Evolutionary conservation across 2,329 filamentous ascomycete species (phyloP).

Genomic region (Mycocentrospora acerina): DNA sequence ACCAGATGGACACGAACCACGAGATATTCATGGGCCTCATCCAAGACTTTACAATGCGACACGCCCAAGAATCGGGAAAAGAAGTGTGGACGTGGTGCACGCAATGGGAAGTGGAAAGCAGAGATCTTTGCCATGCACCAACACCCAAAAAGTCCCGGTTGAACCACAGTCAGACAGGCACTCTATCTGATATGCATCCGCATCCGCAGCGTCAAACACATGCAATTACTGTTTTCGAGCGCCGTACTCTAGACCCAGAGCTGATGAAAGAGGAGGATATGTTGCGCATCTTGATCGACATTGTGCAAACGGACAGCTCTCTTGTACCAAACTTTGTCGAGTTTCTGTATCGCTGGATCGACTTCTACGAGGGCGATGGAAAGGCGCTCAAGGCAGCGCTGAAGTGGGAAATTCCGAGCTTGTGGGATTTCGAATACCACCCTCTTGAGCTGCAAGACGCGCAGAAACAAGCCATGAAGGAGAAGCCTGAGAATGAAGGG

Average conservation of each 20-base stretch:
- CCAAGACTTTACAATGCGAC: slow-evolving; percentile 32
- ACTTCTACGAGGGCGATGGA: slow-evolving; percentile 35
- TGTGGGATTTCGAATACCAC: slow-evolving; percentile 39
- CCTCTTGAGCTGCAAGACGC: slow-evolving; percentile 22
- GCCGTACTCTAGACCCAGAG: slow-evolving; percentile 20
- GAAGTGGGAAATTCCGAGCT: slow-evolving; percentile 34
- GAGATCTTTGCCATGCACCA: slow-evolving; percentile 1
- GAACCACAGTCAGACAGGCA: neutral
- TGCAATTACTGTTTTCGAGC: slow-evolving; percentile 16
- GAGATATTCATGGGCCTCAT: slow-evolving; percentile 27
- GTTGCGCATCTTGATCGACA: slow-evolving; percentile 33
- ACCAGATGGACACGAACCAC: slow-evolving; percentile 29
- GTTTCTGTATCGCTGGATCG: slow-evolving; percentile 37
- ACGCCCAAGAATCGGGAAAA: slow-evolving; percentile 14
- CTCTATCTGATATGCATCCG: slow-evolving; percentile 1
- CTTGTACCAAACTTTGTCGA: slow-evolving; percentile 39
- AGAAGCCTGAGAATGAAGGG: neutral
- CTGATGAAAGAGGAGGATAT: slow-evolving; percentile 32
- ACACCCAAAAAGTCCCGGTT: slow-evolving; percentile 28
- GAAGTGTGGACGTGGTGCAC: slow-evolving; percentile 38
- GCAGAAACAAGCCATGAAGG: slow-evolving; percentile 8
- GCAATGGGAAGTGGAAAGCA: slow-evolving; percentile 32
- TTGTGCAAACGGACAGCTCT: slow-evolving; percentile 27
- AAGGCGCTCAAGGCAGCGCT: slow-evolving; percentile 35
- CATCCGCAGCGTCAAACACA: slow-evolving; percentile 7